These are phyloP conservation scores for Candida sp. DNA, from an alignment of 1,139 yeast species.

Conservation along the genomic window DNA sequence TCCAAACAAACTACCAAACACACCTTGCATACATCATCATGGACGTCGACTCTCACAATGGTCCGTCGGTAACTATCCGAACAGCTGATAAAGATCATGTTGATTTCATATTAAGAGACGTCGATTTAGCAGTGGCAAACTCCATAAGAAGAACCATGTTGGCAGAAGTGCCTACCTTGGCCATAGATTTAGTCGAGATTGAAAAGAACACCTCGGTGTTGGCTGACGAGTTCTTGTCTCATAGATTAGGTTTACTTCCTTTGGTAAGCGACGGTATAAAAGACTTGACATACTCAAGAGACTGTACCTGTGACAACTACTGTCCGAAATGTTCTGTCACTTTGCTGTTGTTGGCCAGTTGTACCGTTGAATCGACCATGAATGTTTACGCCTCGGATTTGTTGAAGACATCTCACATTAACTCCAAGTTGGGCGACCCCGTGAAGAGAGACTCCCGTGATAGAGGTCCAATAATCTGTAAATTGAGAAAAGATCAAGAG, in stretches of 20 bases:
- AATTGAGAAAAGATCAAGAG: conserved; percentile 93
- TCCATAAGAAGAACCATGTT: conserved; percentile 90
- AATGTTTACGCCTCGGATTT: conserved; percentile 91
- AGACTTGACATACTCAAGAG: conserved; percentile 79
- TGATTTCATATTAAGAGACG: conserved; percentile 86
- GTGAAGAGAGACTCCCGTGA: conserved; percentile 78
- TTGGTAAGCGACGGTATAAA: conserved; percentile 86
- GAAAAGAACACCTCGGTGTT: conserved; percentile 92
- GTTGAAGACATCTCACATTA: conserved; percentile 50
- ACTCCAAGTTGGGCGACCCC: conserved; percentile 73
- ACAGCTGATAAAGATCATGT: conserved; percentile 86
- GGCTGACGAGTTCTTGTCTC: conserved; percentile 96
- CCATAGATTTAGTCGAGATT: conserved; percentile 95
- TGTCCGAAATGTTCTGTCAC: conserved; percentile 95
- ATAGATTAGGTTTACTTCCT: conserved; percentile 91
- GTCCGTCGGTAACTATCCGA: conserved; percentile 88
- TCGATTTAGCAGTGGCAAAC: conserved; percentile 91
- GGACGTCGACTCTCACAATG: conserved; percentile 46
- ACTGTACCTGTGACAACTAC: conserved; percentile 97
- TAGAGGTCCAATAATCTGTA: conserved; percentile 88
- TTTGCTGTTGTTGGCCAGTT: conserved; percentile 82
- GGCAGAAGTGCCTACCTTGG: conserved; percentile 95
- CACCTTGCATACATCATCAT: conserved; percentile 18
- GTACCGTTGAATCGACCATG: conserved; percentile 88
- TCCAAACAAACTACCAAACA: not conserved